A percentile compares a stretch with the other conserved stretches of the same genome.
Evolutionary conservation across 495 filamentous ascomycete species (phyloP).

Genomic region (Choiromyces venosus): DNA sequence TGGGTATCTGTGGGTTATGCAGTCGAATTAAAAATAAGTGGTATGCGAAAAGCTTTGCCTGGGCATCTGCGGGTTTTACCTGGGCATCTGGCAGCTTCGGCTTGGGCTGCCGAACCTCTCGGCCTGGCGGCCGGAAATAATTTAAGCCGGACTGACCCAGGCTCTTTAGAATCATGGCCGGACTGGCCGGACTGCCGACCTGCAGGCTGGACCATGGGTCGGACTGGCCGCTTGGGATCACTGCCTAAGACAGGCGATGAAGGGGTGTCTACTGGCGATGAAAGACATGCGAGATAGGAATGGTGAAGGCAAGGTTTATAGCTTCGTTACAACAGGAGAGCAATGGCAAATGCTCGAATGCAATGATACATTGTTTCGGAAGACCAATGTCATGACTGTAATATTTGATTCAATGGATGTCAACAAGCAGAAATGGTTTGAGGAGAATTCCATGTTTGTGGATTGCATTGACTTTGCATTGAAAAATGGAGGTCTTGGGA

Average conservation of each 20-base stretch:
- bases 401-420: conserved; percentile 2
- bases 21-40: too few relatives aligned
- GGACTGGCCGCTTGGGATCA: too few relatives aligned
- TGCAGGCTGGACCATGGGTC: too few relatives aligned
- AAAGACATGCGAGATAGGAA: background rate
- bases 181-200: too few relatives aligned
- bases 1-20: too few relatives aligned
- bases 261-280: conserved; percentile 7
- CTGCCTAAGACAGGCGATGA: conserved; percentile 16
- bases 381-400: conserved; percentile 1
- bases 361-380: conserved; percentile 10
- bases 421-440: conserved; percentile 1
- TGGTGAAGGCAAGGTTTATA: conserved; percentile 15
- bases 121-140: too few relatives aligned
- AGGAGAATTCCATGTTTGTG: conserved; percentile 6
- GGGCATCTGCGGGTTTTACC: too few relatives aligned
- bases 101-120: too few relatives aligned
- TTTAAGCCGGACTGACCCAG: too few relatives aligned
- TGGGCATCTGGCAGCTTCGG: too few relatives aligned
- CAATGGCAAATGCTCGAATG: conserved; percentile 17
- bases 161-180: too few relatives aligned
- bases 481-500: conserved; percentile 5
- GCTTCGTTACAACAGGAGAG: conserved; percentile 15
- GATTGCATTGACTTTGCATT: background rate
- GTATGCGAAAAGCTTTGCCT: too few relatives aligned